A percentile compares a stretch with the other conserved stretches of the same genome.
These are phyloP conservation scores for Vanderwaltozyma polyspora DNA, from an alignment of 805 yeast species.

Conservation along the genomic window DNA sequence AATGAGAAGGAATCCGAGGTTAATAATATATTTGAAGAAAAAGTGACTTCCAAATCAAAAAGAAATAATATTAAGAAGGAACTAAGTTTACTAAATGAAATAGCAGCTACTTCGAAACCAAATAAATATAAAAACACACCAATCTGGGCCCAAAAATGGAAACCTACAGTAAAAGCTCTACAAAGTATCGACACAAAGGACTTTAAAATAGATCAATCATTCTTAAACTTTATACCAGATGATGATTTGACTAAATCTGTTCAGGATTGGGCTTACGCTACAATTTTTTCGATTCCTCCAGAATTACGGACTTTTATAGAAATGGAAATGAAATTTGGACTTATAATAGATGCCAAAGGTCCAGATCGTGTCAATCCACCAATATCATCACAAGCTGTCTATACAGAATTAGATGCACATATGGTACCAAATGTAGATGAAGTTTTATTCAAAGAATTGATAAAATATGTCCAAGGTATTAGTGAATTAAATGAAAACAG, in stretches of 20 bases:
- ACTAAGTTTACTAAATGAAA: constrained; percentile 20
- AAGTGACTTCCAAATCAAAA: constrained; percentile 20
- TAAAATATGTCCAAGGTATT: constrained; percentile 43
- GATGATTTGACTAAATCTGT: constrained; percentile 73
- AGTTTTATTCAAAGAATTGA: constrained; percentile 46
- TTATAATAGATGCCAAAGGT: constrained; percentile 49
- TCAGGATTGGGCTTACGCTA: constrained; percentile 84
- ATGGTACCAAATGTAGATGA: constrained; percentile 60
- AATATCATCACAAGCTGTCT: constrained; percentile 56
- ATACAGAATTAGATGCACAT: constrained; percentile 43
- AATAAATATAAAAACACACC: constrained; percentile 56
- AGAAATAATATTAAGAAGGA: constrained; percentile 26
- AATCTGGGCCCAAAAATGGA: constrained; percentile 74
- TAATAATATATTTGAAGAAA: constrained; percentile 23
- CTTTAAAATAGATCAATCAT: constrained; percentile 29
- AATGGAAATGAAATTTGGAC: constrained; percentile 65
- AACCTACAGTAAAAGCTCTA: constrained; percentile 31
- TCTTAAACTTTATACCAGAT: constrained; percentile 61
- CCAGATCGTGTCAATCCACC: constrained; percentile 56
- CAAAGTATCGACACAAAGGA: constrained; percentile 24
- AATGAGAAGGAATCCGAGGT: constrained; percentile 5
- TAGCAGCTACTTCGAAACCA: constrained; percentile 37
- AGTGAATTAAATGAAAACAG: constrained; percentile 40
- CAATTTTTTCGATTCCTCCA: constrained; percentile 53
- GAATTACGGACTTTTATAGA: constrained; percentile 46